phyloP scores from a whole-genome alignment of 768 basidiomycete genomes.

The Termitomyces sp. region DNA sequence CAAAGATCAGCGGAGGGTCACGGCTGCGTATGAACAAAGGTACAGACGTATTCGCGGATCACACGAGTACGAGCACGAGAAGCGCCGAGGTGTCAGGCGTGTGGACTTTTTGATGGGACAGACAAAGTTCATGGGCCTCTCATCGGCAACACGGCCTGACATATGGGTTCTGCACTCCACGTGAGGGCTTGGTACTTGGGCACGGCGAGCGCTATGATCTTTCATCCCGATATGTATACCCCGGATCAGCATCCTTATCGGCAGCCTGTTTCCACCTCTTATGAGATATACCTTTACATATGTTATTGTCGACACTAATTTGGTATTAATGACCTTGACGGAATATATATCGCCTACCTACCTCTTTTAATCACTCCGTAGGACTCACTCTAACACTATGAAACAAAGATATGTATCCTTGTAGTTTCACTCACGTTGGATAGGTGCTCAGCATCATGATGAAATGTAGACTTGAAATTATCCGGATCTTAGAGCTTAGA shows the following conservation, averaged over 20 bases:
- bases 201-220: not conserved
- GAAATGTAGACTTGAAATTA: too few species aligned
- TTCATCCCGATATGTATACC: not conserved
- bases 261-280: not conserved
- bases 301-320: not conserved
- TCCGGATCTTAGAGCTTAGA: too few species aligned
- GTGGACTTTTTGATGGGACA: slow-evolving; percentile 56
- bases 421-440: too few species aligned
- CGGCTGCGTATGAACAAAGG: slow-evolving; percentile 45
- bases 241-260: not conserved
- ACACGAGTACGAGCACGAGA: slow-evolving; percentile 41
- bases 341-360: too few species aligned
- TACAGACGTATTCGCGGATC: slow-evolving; percentile 36
- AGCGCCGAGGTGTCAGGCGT: slow-evolving; percentile 50
- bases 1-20: slow-evolving; percentile 36
- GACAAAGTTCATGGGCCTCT: slow-evolving; percentile 44
- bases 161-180: slow-evolving; percentile 28
- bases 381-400: too few species aligned
- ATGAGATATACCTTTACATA: not conserved
- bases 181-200: not conserved
- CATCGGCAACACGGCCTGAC: slow-evolving; percentile 30
- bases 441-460: too few species aligned
- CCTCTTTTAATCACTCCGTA: too few species aligned
- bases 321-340: too few species aligned
- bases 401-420: too few species aligned